A percentile compares a stretch with the other conserved stretches of the same genome.
phyloP scores from a whole-genome alignment of 2,329 filamentous ascomycete genomes.

The Ceratocystis huliohia region DNA sequence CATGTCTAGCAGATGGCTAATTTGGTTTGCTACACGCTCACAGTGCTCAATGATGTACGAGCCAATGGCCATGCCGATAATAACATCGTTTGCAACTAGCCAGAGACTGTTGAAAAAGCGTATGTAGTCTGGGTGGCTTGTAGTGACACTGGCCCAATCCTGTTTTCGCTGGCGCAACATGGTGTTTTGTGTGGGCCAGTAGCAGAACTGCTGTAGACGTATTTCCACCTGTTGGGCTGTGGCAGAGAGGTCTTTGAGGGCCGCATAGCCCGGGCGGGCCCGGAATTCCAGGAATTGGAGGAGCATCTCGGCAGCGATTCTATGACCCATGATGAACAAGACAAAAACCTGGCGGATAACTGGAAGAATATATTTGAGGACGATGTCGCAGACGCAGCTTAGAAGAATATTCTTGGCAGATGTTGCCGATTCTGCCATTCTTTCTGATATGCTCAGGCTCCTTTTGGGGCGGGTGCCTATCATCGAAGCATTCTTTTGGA shows the following conservation, averaged over 20 bases:
- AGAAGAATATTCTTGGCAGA: slow-evolving; percentile 68
- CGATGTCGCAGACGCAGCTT: slow-evolving; percentile 54
- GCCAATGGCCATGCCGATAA: slow-evolving; percentile 91
- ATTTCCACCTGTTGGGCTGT: slow-evolving; percentile 97
- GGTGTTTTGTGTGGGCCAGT: slow-evolving; percentile 94
- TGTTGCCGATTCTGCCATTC: slow-evolving; percentile 84
- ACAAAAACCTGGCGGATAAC: slow-evolving; percentile 61
- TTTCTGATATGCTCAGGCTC: slow-evolving; percentile 81
- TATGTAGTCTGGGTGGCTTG: slow-evolving; percentile 93
- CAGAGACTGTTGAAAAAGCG: slow-evolving; percentile 97
- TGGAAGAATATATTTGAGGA: slow-evolving; percentile 66
- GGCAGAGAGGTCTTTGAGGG: slow-evolving; percentile 88
- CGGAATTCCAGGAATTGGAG: slow-evolving; percentile 76
- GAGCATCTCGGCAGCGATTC: slow-evolving; percentile 66
- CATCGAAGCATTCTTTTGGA: slow-evolving; percentile 81
- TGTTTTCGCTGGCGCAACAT: slow-evolving; percentile 79
- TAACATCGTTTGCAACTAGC: slow-evolving; percentile 97
- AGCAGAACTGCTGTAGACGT: slow-evolving; percentile 92
- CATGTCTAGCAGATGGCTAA: slow-evolving; percentile 59
- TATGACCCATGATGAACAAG: slow-evolving; percentile 64
- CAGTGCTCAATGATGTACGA: slow-evolving; percentile 97
- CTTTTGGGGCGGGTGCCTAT: slow-evolving; percentile 72
- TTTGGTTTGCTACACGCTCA: slow-evolving; percentile 65
- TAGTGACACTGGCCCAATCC: slow-evolving; percentile 92
- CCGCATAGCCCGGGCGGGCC: slow-evolving; percentile 61